Conservation (phyloP, 305 asterid species). For the Rubia balearica region DNA sequence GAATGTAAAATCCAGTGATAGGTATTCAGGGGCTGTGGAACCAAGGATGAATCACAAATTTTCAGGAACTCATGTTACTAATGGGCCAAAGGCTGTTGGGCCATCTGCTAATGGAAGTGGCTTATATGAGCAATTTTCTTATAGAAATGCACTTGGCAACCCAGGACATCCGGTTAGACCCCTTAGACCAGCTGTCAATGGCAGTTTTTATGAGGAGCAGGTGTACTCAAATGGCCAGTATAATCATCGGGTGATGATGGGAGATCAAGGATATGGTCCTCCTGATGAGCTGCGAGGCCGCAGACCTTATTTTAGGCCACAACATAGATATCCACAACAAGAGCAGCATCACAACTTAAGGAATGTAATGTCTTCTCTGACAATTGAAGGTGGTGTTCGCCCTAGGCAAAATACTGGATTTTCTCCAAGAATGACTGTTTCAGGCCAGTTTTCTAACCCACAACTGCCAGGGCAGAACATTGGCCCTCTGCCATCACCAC, state of each 20-base stretch:
- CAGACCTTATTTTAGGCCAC: constrained; percentile 34
- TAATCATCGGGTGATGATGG: constrained; percentile 34
- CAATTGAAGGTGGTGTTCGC: constrained; percentile 36
- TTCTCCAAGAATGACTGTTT: constrained; percentile 34
- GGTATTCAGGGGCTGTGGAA: constrained; percentile 23
- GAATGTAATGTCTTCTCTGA: constrained; percentile 49
- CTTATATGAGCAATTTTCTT: constrained; percentile 28
- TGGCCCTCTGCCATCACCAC: constrained; percentile 61
- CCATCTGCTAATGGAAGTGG: constrained; percentile 70
- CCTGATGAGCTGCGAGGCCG: constrained; percentile 32
- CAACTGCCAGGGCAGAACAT: constrained; percentile 22
- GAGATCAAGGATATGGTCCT: constrained; percentile 29
- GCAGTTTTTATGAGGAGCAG: constrained; percentile 35
- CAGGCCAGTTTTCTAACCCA: constrained; percentile 18
- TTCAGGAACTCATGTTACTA: constrained; percentile 33
- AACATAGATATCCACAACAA: constrained; percentile 35
- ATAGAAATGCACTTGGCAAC: constrained; percentile 28
- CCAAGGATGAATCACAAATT: constrained; percentile 30
- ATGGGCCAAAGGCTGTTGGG: constrained; percentile 66
- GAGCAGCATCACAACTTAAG: constrained; percentile 44
- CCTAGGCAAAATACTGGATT: constrained; percentile 22
- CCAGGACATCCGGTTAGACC: constrained; percentile 37
- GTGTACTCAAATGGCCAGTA: constrained; percentile 23
- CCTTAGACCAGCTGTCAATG: constrained; percentile 37
- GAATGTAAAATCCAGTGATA: constrained; percentile 39